These are phyloP conservation scores for Penicillium occitanis DNA, from an alignment of 2,329 filamentous ascomycete genomes.

Conservation along the genomic window DNA sequence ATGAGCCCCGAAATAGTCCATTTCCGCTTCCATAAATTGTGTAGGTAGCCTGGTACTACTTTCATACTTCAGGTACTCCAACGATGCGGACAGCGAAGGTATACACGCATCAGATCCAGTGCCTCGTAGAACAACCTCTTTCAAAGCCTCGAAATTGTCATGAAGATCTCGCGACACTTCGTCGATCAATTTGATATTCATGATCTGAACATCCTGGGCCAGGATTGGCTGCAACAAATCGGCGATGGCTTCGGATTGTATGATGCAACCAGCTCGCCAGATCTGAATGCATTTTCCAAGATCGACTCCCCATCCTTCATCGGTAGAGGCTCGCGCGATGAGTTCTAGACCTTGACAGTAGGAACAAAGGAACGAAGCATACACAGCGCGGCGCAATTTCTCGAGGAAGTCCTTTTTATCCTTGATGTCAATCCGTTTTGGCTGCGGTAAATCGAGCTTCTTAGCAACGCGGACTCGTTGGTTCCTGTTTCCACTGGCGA, in stretches of 20 bases:
- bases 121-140: constrained; percentile 56
- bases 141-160: constrained; percentile 52
- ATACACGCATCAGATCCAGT: constrained; percentile 60
- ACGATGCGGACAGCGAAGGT: constrained; percentile 59
- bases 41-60: constrained; percentile 62
- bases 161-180: constrained; percentile 56
- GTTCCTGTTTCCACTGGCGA: constrained; percentile 62
- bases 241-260: constrained; percentile 65
- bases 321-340: constrained; percentile 58
- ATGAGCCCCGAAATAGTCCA: constrained; percentile 70
- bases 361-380: constrained; percentile 60
- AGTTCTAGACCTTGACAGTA: constrained; percentile 67
- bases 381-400: constrained; percentile 61
- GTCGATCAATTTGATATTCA: constrained; percentile 43
- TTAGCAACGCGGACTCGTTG: constrained; percentile 56
- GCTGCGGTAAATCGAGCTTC: constrained; percentile 46
- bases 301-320: constrained; percentile 58
- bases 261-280: constrained; percentile 71
- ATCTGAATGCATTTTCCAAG: constrained; percentile 51
- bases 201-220: constrained; percentile 29
- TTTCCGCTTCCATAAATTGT: constrained; percentile 67
- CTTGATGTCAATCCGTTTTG: constrained; percentile 34
- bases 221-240: constrained; percentile 53
- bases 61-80: constrained; percentile 68
- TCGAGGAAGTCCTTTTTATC: constrained; percentile 53